phyloP scores from a whole-genome alignment of 768 basidiomycete genomes.

The Pulveroboletus sp. region DNA sequence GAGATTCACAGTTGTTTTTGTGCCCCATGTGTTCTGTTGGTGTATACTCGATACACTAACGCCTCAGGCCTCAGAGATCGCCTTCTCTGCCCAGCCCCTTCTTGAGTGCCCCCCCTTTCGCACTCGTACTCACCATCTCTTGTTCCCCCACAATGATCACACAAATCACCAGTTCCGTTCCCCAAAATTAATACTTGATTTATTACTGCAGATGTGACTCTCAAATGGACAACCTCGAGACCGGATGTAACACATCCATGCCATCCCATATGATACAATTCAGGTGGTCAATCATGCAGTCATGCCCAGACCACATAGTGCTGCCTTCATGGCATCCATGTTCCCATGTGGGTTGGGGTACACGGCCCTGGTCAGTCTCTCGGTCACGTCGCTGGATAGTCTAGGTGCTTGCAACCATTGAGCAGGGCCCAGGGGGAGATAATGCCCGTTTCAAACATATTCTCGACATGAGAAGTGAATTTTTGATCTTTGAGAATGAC shows the following conservation, averaged over 20 bases:
- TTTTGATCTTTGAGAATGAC: slow-evolving; percentile 59
- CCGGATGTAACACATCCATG: slow-evolving; percentile 70
- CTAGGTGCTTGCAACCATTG: slow-evolving; percentile 72
- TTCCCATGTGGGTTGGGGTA: slow-evolving; percentile 63
- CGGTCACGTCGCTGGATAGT: slow-evolving; percentile 74
- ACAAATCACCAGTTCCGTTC: slow-evolving; percentile 47
- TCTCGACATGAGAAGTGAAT: slow-evolving; percentile 49
- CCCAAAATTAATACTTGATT: slow-evolving; percentile 43
- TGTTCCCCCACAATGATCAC: slow-evolving; percentile 44
- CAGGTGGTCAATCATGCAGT: slow-evolving; percentile 48
- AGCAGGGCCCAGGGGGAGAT: slow-evolving; percentile 73
- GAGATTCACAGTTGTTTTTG: no score
- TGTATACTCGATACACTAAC: no score
- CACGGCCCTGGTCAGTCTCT: slow-evolving; percentile 69
- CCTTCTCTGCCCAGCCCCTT: slow-evolving; percentile 64
- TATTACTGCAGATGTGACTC: slow-evolving; percentile 39
- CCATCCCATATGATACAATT: slow-evolving; percentile 59
- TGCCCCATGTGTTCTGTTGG: no score
- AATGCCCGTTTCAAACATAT: slow-evolving; percentile 36
- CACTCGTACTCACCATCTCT: slow-evolving; percentile 25
- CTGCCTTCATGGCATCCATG: slow-evolving; percentile 39
- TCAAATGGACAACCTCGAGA: slow-evolving; percentile 45
- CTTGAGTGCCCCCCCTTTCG: slow-evolving; percentile 39
- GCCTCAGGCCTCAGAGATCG: no score
- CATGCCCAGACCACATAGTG: slow-evolving; percentile 55